A percentile compares a stretch with the other conserved stretches of the same genome.
Evolutionary conservation across 352 stramenopile genomes (phyloP).

Genomic region (Globisporangium parvum): DNA sequence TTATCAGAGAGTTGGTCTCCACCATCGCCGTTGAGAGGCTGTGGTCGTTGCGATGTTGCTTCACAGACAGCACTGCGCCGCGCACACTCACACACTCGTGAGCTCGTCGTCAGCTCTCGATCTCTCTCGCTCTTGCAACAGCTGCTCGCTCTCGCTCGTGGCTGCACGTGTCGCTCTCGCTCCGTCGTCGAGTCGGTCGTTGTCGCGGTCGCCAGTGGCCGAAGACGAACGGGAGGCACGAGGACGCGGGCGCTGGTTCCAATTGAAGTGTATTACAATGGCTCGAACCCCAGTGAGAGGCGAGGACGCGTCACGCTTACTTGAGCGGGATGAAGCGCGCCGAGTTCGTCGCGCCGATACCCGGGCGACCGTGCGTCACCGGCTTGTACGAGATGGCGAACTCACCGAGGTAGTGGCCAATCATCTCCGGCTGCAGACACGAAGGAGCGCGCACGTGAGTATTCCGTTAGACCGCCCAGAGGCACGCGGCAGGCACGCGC

Average conservation of each 20-base stretch:
- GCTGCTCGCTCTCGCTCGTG: no score
- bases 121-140: not conserved
- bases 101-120: not conserved
- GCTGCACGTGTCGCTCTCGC: not conserved
- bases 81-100: not conserved
- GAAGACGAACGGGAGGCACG: not conserved
- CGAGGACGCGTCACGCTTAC: conserved; percentile 45
- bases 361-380: conserved; percentile 97
- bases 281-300: conserved; percentile 45
- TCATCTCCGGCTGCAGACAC: conserved; percentile 93
- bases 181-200: not conserved
- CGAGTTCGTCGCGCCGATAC: conserved; percentile 97
- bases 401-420: conserved; percentile 99
- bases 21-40: conserved; percentile 38
- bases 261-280: conserved; percentile 80
- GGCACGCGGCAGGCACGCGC: not conserved
- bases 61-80: conserved; percentile 29
- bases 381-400: conserved; percentile 99
- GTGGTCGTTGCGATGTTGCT: conserved; percentile 43
- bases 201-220: not conserved
- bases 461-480: conserved; percentile 3
- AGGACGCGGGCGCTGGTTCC: conserved; percentile 1
- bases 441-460: conserved; percentile 19
- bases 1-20: conserved; percentile 53
- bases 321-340: conserved; percentile 99